Evolutionary conservation across 1,284 basidiomycete genomes (phyloP).

Genomic region (Cryptococcus sp.): DNA sequence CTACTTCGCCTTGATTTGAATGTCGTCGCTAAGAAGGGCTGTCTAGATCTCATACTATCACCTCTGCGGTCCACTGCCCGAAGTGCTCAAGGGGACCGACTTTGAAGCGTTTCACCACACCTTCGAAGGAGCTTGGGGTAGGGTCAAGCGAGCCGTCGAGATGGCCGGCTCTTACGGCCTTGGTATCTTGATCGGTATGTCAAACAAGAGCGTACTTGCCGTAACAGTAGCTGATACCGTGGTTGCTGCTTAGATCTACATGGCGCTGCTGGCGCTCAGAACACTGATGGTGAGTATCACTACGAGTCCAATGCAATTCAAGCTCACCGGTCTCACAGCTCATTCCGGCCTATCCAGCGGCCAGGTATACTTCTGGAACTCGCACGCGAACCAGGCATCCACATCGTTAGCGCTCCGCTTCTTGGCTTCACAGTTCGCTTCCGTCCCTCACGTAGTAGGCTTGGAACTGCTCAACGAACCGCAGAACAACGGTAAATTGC

Average conservation of each 20-base stretch:
- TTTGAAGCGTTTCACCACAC: constrained; percentile 63
- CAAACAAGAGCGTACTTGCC: not conserved
- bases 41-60: constrained; percentile 76
- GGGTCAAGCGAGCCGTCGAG: constrained; percentile 68
- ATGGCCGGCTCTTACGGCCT: constrained; percentile 65
- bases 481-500: constrained; percentile 59
- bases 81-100: constrained; percentile 70
- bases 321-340: constrained; percentile 17
- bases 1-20: not conserved
- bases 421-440: constrained; percentile 54
- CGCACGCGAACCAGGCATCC: constrained; percentile 59
- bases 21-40: no score
- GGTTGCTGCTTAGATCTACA: constrained; percentile 53
- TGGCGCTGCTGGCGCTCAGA: constrained; percentile 56
- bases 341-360: constrained; percentile 50
- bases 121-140: constrained; percentile 71
- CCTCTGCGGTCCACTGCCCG: constrained; percentile 63
- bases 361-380: constrained; percentile 50
- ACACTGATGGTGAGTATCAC: constrained; percentile 52
- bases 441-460: constrained; percentile 69
- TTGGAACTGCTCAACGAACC: constrained; percentile 86
- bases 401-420: constrained; percentile 59
- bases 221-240: constrained; percentile 1
- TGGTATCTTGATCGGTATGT: constrained; percentile 74
- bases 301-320: constrained; percentile 13